phyloP scores from a whole-genome alignment of 495 filamentous ascomycete genomes.

The Trichoderma gamsii region DNA sequence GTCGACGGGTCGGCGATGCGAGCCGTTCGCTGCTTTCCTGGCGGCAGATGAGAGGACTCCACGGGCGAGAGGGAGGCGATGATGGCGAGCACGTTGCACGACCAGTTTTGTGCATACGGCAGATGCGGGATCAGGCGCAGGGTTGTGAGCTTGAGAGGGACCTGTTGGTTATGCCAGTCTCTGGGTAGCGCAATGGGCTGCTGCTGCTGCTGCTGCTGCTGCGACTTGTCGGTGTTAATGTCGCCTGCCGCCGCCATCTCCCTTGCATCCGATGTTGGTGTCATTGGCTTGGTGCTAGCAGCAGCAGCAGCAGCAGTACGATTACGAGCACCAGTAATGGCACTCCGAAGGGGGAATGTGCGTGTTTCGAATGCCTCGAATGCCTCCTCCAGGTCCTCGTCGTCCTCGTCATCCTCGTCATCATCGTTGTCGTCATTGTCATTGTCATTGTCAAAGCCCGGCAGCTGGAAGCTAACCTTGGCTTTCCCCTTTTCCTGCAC shows the following conservation, averaged over 20 bases:
- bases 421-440: neutral
- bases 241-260: neutral
- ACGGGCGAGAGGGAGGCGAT: conserved; percentile 34
- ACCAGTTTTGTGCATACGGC: conserved; percentile 45
- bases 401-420: conserved; percentile 17
- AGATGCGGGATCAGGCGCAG: conserved; percentile 37
- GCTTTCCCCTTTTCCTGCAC: neutral
- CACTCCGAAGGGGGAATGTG: neutral
- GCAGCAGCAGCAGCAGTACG: too few species aligned
- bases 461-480: neutral
- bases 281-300: conserved; percentile 7
- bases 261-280: conserved; percentile 12
- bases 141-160: conserved; percentile 35
- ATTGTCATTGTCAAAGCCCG: too few species aligned
- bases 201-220: conserved; percentile 9
- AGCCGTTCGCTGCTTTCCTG: conserved; percentile 36
- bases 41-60: conserved; percentile 34
- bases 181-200: conserved; percentile 21
- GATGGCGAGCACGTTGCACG: conserved; percentile 40
- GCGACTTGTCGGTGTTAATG: neutral
- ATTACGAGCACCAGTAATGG: too few species aligned
- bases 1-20: conserved; percentile 38
- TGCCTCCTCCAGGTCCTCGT: conserved; percentile 23
- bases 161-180: conserved; percentile 24
- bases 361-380: conserved; percentile 22